A percentile compares a stretch with the other conserved stretches of the same genome.
These are phyloP conservation scores for Cadophora sp. DNA, from an alignment of 2,329 filamentous ascomycete species.

Conservation along the genomic window DNA sequence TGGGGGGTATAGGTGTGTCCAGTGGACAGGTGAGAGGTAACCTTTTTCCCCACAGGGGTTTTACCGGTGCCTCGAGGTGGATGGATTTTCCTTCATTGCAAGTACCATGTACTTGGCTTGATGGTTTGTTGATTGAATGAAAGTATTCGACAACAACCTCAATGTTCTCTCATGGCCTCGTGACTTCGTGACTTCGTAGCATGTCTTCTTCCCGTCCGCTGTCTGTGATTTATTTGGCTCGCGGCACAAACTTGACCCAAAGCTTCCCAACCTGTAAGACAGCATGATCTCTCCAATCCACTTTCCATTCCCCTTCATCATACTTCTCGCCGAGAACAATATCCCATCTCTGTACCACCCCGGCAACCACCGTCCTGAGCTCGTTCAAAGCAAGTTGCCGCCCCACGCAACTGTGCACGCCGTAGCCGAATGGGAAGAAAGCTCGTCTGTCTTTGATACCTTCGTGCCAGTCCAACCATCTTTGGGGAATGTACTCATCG, in stretches of 20 bases:
- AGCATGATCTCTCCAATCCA: conserved; percentile 25
- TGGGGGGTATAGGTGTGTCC: conserved; percentile 10
- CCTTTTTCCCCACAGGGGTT: conserved; percentile 20
- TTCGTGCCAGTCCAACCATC: conserved; percentile 25
- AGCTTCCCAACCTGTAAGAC: conserved; percentile 24
- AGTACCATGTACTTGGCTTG: not conserved
- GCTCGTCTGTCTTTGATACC: conserved; percentile 28
- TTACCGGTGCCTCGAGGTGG: conserved; percentile 17
- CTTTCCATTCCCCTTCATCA: conserved; percentile 23
- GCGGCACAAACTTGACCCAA: conserved; percentile 24
- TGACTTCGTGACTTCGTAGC: not conserved
- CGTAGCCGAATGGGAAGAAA: conserved; percentile 32
- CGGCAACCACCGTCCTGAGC: conserved; percentile 24
- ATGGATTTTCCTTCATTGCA: not conserved
- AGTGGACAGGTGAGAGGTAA: conserved; percentile 20
- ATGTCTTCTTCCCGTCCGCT: not conserved
- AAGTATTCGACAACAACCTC: not conserved
- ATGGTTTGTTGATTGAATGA: not conserved
- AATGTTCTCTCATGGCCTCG: not conserved
- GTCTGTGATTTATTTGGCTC: not conserved
- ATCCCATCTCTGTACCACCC: conserved; percentile 24
- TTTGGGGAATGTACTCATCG: conserved; percentile 28
- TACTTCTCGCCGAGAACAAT: conserved; percentile 24
- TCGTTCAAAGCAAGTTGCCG: conserved; percentile 31
- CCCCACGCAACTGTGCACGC: conserved; percentile 33